Base-by-base conservation (phyloP, 495 filamentous ascomycete species). In the Neurospora pannonica region DNA sequence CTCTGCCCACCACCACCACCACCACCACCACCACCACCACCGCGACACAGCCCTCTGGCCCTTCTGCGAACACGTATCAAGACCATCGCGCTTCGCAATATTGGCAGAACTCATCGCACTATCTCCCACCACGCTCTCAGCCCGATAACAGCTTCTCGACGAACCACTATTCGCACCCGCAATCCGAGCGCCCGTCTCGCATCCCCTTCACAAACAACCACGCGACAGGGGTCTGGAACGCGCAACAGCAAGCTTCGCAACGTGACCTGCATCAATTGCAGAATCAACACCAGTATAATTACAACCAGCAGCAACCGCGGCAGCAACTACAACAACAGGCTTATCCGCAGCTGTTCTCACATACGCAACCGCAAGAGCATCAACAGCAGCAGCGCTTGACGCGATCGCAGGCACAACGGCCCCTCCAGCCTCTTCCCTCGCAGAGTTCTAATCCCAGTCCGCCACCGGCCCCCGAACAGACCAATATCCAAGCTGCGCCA, bases 1-100 rank as follows among this genome's bases (percentile, higher is more conserved):
- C 77, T 72, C 75, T 76, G 75, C 71, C 78, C 43, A 75, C 70
- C 74, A 78, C 39, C 75, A 77, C 3, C 39, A 74, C 48, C 28
- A 74, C 70, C 77, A 80, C 72, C 71, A 76, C 34, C 37, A 75
- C 54, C 3, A 78, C 72, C 71, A 76, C 34, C 38, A 75, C 54
- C 3, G 11, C 77, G 21, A 76, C 77, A 43, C 75, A 71, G 70
- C 75, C 48, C 21, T 28, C 21, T 60, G 48, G 48, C 11, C 24
- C 21, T 60, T 60, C 48, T 7, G 21, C 48, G 10, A 74, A 70
- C 78, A 77, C 54, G 28, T 67, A 67, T 34, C 54, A 67, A 67
- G 54, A 67, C 28, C 54, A 67, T 67, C 28, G 28, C 54, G 28
- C 28, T 67, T 67, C 28, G 28, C 54, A 67, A 67, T 67, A 67